Conservation (phyloP, 108 stramenopile genomes). For the Bacterosira constricta region DNA sequence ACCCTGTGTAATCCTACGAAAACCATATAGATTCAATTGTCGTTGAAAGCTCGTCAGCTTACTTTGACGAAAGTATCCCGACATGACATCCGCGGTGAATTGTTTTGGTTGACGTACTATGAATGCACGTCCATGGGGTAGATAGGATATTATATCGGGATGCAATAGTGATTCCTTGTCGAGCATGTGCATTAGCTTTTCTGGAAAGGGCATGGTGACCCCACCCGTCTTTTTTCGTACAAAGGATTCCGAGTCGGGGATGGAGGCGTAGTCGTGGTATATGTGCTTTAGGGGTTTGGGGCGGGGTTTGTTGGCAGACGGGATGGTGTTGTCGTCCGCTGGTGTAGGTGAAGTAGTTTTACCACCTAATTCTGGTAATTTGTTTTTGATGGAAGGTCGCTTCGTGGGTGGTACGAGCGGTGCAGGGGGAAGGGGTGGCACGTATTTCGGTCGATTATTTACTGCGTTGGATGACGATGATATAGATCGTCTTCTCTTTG, state of each 20-base stretch:
- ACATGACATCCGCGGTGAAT: constrained; percentile 89
- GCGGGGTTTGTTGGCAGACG: constrained; percentile 11
- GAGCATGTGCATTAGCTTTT: constrained; percentile 84
- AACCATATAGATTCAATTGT: constrained; percentile 93
- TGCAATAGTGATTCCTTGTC: constrained; percentile 41
- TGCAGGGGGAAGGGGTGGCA: too few species aligned
- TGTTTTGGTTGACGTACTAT: constrained; percentile 81
- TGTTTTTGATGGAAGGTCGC: too few species aligned
- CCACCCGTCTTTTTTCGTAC: constrained; percentile 89
- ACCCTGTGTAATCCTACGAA: constrained; percentile 88
- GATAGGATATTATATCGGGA: constrained; percentile 67
- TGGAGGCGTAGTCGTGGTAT: constrained; percentile 76
- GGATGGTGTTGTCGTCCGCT: neutral
- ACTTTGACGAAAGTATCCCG: constrained; percentile 85
- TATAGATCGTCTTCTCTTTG: too few species aligned
- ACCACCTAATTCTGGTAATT: too few species aligned
- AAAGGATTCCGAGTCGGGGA: constrained; percentile 55
- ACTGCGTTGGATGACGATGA: too few species aligned
- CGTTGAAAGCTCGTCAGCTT: constrained; percentile 84
- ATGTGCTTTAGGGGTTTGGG: constrained; percentile 49
- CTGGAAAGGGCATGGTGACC: constrained; percentile 86
- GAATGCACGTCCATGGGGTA: constrained; percentile 86
- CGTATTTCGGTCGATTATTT: too few species aligned
- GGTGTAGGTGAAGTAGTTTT: neutral
- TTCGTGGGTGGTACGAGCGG: too few species aligned